Conservation (phyloP, 202 grass and related monocot species). For the Miscanthus sacchariflorus region DNA sequence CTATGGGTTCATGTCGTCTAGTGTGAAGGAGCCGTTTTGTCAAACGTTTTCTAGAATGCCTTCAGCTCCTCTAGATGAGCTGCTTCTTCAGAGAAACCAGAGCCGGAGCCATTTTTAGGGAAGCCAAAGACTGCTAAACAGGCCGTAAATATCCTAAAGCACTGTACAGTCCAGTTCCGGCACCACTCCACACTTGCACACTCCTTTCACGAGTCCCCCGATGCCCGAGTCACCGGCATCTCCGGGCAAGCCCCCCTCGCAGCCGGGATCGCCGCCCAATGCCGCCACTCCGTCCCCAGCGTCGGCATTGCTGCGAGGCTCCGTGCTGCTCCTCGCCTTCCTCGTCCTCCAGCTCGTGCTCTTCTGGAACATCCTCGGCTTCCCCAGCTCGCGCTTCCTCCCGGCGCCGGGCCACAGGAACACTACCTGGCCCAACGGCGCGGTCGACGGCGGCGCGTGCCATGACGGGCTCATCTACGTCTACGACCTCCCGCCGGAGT, state of each 20-base stretch:
- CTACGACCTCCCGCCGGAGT: slow-evolving; percentile 74
- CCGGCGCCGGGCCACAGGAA: slow-evolving; percentile 41
- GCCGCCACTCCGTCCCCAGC: not conserved
- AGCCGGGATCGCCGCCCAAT: slow-evolving; percentile 49
- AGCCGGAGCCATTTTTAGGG: no score
- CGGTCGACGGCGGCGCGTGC: slow-evolving; percentile 45
- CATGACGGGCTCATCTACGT: slow-evolving; percentile 64
- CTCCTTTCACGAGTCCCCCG: slow-evolving; percentile 12
- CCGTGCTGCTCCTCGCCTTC: slow-evolving; percentile 55
- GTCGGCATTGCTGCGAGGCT: slow-evolving; percentile 39
- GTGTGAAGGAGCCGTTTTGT: no score
- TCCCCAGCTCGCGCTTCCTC: slow-evolving; percentile 53
- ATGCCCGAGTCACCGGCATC: slow-evolving; percentile 53
- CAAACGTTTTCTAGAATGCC: no score
- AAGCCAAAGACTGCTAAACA: no score
- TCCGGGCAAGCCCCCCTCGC: not conserved
- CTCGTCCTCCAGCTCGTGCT: slow-evolving; percentile 59
- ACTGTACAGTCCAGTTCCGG: not conserved
- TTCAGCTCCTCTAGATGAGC: no score
- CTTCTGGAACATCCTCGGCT: slow-evolving; percentile 43
- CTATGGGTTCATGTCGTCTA: no score
- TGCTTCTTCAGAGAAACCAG: no score
- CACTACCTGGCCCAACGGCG: slow-evolving; percentile 50
- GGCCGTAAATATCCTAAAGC: not conserved
- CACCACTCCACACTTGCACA: not conserved